Evolutionary conservation across 148 eudicot species (phyloP).

Genomic region (Rhododendron kiyosumense): DNA sequence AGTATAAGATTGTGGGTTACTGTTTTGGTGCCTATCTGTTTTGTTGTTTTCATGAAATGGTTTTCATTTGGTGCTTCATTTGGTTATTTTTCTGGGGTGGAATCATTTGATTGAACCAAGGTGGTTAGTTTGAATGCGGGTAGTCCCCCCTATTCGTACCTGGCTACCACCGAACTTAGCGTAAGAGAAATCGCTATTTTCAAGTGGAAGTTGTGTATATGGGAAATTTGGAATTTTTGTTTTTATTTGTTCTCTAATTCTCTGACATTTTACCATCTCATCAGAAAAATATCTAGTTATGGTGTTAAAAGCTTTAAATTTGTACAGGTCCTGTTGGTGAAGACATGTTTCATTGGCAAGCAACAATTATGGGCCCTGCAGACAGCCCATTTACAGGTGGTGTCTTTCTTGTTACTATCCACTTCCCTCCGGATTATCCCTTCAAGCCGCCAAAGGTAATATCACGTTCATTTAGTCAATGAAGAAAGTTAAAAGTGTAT

Average conservation of each 20-base stretch:
- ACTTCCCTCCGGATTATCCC: constrained; percentile 45
- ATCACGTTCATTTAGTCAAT: neutral
- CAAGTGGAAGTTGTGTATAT: neutral
- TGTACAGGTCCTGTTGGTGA: constrained; percentile 40
- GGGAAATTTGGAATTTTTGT: neutral
- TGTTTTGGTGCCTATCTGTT: neutral
- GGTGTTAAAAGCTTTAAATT: neutral
- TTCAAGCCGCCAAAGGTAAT: constrained; percentile 46
- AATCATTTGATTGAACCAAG: neutral
- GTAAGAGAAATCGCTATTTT: too few species aligned
- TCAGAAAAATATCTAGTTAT: neutral
- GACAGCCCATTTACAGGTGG: constrained; percentile 49
- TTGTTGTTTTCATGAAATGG: too few species aligned
- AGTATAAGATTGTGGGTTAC: too few species aligned
- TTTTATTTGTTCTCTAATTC: neutral
- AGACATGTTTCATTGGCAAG: constrained; percentile 52
- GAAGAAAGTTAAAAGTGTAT: neutral
- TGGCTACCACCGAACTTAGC: neutral
- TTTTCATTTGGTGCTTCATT: too few species aligned
- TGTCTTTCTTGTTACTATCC: constrained; percentile 36
- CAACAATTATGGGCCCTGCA: constrained; percentile 44
- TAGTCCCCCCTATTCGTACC: neutral
- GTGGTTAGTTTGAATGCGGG: neutral
- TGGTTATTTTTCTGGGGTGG: too few species aligned
- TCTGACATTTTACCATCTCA: constrained; percentile 1